Conservation (phyloP, 1,139 yeast species). For the Taphrina flavorubra region DNA sequence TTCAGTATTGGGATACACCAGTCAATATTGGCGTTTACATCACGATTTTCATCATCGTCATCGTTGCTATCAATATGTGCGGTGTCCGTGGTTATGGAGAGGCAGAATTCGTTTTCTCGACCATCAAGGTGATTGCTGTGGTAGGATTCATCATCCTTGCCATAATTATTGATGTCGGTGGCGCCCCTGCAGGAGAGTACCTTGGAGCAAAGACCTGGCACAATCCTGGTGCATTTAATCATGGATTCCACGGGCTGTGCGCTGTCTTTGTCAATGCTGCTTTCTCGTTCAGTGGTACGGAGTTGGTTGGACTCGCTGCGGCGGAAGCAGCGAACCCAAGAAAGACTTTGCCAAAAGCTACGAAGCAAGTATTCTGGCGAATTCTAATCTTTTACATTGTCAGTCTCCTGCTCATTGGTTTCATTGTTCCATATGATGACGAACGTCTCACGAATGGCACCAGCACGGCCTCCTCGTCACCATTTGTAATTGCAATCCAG, state of each 20-base stretch:
- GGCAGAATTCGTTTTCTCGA: constrained; percentile 70
- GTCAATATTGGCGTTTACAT: constrained; percentile 68
- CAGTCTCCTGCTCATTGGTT: constrained; percentile 66
- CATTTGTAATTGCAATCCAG: constrained; percentile 71
- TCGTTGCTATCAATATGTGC: constrained; percentile 65
- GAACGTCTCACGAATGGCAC: constrained; percentile 57
- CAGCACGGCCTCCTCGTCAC: constrained; percentile 66
- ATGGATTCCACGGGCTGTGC: constrained; percentile 81
- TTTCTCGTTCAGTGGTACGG: constrained; percentile 85
- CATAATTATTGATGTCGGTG: constrained; percentile 68
- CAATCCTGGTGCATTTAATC: constrained; percentile 65
- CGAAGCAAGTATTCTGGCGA: constrained; percentile 73
- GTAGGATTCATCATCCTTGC: constrained; percentile 70
- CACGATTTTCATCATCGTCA: constrained; percentile 64
- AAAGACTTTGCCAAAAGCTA: constrained; percentile 66
- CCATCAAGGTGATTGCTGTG: constrained; percentile 67
- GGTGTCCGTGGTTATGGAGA: constrained; percentile 81
- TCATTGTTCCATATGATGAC: constrained; percentile 70
- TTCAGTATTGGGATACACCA: constrained; percentile 64
- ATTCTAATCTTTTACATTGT: constrained; percentile 68
- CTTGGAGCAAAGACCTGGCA: constrained; percentile 70
- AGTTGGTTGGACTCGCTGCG: constrained; percentile 78
- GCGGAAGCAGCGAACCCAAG: constrained; percentile 75
- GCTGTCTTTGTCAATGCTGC: constrained; percentile 84
- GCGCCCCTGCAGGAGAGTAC: constrained; percentile 67